Evolutionary conservation across 768 basidiomycete genomes (phyloP), one percentile per base, ranked within the genome.

Genomic region (Favolaschia claudopus): DNA sequence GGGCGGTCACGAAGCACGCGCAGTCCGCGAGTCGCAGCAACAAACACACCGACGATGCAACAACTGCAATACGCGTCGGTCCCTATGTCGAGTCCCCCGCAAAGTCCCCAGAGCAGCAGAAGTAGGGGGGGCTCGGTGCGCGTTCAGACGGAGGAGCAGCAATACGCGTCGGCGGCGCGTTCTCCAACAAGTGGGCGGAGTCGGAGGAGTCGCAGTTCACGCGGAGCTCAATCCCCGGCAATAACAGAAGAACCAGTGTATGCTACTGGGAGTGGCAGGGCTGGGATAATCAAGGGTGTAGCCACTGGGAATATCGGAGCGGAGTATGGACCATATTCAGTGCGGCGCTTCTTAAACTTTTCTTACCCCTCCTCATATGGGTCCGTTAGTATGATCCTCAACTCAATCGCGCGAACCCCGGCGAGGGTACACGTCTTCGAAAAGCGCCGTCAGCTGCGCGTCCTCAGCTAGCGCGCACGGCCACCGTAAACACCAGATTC

Each of bases 301-400:
- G 91, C 91, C 0, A 89, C 82, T 28, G 93, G 92, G 8, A 78
- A 79, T 31, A 91, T 95, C 68, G 93, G 93, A 5, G 83, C 85
- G 24, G 87, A 85, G 17, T 94, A 93, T 79, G 93, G 93, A 12
- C 93, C 93, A 24, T 94, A 94, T 76, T 88, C 91, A n/a, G 92
- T 93, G 65, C 56, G 88, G 78, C 13, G 39, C 46, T 27, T 36
- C 33, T 50, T 48, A 39, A 27, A 15, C 46, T 34, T 31, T 25
- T 39, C 33, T 52, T 31, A 20, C 50, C 37, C 46, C 17, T 66
- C 42, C 51, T 37, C 28, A 14, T 19, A 25, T 44, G 28, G 46
- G 5, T 37, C 44, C 33, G 17, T 46, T 33, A 44, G 48, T 62
- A 47, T 43, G 53, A 65, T 33, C 55, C 58, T 44, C 57, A 49